These are phyloP conservation scores for Salix purpurea DNA, from an alignment of 345 rosid genomes.

Conservation along the genomic window DNA sequence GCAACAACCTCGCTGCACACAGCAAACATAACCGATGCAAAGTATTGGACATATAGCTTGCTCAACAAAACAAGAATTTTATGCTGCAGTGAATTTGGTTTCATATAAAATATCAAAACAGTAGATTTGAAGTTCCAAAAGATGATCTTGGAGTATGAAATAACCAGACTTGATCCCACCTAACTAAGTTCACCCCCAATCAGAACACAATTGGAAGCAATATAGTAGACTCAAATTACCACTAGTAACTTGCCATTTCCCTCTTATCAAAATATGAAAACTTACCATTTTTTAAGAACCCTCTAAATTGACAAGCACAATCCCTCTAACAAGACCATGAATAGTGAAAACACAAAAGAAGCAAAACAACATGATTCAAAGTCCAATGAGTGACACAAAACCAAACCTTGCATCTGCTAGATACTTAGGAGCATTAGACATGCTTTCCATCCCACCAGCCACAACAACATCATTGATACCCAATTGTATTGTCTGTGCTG, in stretches of 20 bases:
- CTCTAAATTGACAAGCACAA: neutral
- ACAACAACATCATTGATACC: conserved; percentile 86
- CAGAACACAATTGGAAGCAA: neutral
- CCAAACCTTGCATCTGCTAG: conserved; percentile 77
- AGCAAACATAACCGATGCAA: neutral
- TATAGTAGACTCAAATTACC: too few species aligned
- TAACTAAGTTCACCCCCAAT: neutral
- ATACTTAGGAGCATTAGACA: conserved; percentile 92
- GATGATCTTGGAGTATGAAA: neutral
- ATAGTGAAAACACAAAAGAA: neutral
- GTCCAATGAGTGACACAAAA: conserved; percentile 2
- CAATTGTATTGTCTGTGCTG: conserved; percentile 86
- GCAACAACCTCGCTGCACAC: neutral
- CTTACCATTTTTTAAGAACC: neutral
- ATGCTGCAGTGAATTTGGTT: neutral
- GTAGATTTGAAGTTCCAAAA: neutral
- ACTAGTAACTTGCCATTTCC: neutral
- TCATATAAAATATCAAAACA: neutral
- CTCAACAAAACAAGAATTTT: too few species aligned
- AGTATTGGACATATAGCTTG: too few species aligned
- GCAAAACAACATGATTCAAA: neutral
- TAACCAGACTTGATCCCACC: neutral
- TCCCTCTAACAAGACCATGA: neutral
- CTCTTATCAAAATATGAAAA: neutral
- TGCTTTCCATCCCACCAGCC: conserved; percentile 99